Conservation (phyloP, 306 rosid genomes). For the Medicago ruthenica region DNA sequence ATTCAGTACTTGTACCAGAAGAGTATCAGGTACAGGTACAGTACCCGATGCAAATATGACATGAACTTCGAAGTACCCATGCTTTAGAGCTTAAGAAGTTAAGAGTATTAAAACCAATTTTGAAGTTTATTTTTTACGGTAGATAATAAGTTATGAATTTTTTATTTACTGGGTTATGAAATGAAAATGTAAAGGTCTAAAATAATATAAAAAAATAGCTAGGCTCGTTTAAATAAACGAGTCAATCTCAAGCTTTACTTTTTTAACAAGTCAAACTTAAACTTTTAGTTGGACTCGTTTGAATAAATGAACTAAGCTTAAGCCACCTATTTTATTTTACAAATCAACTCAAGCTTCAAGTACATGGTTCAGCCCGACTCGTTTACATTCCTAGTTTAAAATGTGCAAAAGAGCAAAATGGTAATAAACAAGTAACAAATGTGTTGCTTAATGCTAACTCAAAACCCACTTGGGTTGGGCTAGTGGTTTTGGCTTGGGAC, state of each 20-base stretch:
- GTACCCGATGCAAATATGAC: too few species aligned
- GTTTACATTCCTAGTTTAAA: not conserved
- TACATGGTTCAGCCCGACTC: not conserved
- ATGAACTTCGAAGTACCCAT: too few species aligned
- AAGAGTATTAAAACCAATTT: not conserved
- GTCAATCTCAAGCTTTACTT: not conserved
- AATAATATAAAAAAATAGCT: not conserved
- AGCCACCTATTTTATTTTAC: not conserved
- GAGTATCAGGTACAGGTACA: too few species aligned
- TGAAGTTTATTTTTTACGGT: not conserved
- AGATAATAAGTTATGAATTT: not conserved
- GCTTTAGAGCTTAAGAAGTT: too few species aligned
- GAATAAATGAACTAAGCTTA: not conserved
- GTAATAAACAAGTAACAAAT: not conserved
- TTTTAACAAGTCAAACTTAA: not conserved
- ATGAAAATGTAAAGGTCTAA: not conserved
- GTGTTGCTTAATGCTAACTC: constrained; percentile 1
- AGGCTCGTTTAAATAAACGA: not conserved
- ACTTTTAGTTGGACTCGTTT: not conserved
- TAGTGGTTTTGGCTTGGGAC: too few species aligned
- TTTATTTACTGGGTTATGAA: not conserved
- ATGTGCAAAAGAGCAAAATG: not conserved
- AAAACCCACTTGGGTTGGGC: too few species aligned
- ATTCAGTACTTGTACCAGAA: too few species aligned
- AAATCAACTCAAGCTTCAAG: not conserved